Conservation (phyloP, 148 eudicot genomes). For the Salicornia ramosissima region DNA sequence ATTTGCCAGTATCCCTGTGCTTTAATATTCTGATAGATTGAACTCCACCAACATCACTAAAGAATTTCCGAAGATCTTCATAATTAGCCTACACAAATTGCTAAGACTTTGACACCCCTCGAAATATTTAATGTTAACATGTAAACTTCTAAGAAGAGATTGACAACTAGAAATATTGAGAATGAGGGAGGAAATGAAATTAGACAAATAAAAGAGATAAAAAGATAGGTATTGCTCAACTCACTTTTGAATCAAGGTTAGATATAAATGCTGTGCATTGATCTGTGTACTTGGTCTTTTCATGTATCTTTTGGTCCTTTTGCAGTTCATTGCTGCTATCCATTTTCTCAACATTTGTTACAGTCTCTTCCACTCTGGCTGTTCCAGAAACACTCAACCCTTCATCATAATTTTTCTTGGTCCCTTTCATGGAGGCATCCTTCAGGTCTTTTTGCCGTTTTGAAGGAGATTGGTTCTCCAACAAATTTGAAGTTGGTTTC, state of each 20-base stretch:
- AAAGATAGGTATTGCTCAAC: constrained; percentile 19
- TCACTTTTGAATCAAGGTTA: constrained; percentile 59
- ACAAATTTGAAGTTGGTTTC: constrained; percentile 40
- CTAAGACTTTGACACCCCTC: constrained; percentile 11
- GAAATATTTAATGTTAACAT: constrained; percentile 10
- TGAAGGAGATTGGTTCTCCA: constrained; percentile 58
- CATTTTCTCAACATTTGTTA: constrained; percentile 25
- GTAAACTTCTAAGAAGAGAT: neutral
- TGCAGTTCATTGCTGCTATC: constrained; percentile 31
- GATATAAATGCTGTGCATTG: constrained; percentile 90
- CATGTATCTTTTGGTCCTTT: constrained; percentile 29
- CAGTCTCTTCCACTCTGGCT: constrained; percentile 29
- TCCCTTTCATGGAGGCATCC: constrained; percentile 24
- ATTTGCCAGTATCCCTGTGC: constrained; percentile 68
- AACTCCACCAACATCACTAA: constrained; percentile 83
- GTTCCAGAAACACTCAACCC: constrained; percentile 28
- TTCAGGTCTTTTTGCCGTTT: constrained; percentile 56
- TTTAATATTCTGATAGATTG: constrained; percentile 62
- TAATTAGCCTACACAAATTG: constrained; percentile 52
- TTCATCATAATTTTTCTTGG: constrained; percentile 27
- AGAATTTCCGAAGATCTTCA: constrained; percentile 62
- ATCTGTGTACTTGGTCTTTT: constrained; percentile 53
- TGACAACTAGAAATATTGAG: neutral
- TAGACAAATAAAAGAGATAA: constrained; percentile 6
- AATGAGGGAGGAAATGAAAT: neutral